Evolutionary conservation across 2,329 filamentous ascomycete species (phyloP).

Genomic region (Sporothrix brunneoviolacea): DNA sequence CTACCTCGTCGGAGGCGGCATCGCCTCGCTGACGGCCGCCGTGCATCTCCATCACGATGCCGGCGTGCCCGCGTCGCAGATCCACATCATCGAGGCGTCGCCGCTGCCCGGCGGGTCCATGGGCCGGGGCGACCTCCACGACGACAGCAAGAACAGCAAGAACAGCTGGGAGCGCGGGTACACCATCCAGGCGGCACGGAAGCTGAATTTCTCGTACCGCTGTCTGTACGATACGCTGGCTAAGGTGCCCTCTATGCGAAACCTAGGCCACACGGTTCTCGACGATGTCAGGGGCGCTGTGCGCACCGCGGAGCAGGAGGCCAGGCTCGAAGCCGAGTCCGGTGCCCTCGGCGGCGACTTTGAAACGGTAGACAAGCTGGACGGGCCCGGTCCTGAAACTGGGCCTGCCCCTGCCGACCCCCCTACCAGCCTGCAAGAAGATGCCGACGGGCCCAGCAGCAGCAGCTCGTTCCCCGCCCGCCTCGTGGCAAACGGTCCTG

Average conservation of each 20-base stretch:
- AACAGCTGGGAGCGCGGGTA: slow-evolving; percentile 21
- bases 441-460: too few species aligned
- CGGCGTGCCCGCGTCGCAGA: slow-evolving; percentile 22
- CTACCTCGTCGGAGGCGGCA: slow-evolving; percentile 26
- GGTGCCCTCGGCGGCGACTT: neutral
- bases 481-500: slow-evolving; percentile 20
- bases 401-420: too few species aligned
- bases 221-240: slow-evolving; percentile 25
- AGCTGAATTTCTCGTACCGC: slow-evolving; percentile 26
- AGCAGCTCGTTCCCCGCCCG: slow-evolving; percentile 20
- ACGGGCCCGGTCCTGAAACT: too few species aligned
- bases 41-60: slow-evolving; percentile 26
- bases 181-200: slow-evolving; percentile 23
- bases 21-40: slow-evolving; percentile 26
- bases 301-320: too few species aligned
- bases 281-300: slow-evolving; percentile 23
- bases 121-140: slow-evolving; percentile 8
- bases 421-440: too few species aligned
- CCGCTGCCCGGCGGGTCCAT: slow-evolving; percentile 21
- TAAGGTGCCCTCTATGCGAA: slow-evolving; percentile 21
- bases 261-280: slow-evolving; percentile 20
- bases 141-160: slow-evolving; percentile 1
- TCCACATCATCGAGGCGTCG: slow-evolving; percentile 25
- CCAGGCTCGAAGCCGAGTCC: slow-evolving; percentile 15
- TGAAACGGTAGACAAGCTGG: neutral